Evolutionary conservation across 768 basidiomycete genomes (phyloP), one percentile per base, ranked within the genome.

Genomic region (Pisolithus microcarpus): DNA sequence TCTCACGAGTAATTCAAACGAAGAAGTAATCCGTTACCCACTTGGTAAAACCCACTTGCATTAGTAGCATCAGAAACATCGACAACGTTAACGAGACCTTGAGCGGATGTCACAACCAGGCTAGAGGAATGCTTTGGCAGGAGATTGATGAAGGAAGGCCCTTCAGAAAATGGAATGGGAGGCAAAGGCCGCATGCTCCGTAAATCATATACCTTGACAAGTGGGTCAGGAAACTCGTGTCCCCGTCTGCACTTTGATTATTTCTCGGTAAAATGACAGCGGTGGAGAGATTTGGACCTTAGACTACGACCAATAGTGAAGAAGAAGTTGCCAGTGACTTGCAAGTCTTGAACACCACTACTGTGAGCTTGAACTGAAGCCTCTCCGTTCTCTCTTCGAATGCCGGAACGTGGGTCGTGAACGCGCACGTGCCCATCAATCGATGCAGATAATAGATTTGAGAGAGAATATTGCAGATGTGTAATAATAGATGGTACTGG

Each of bases 141-240:
- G 24, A 87, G 64, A 44, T 86, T 82, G 55, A 94, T 85, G 65
- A 94, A 93, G 1, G 88, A 80, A 1, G 95, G 93, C 0, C 87
- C 87, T 10, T 84, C 79, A 5, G 91, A 81, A 65, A 96, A 97
- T 1, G 90, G 82, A 28, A 97, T 77, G 0, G 95, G 91, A 3
- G 91, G 78, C 2, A 97, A 75, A 0, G 91, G 76, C 38, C 81
- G 78, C 74, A 97, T 80, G 21, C 78, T 89, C 28, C 95, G 85
- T 28, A 91, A 60, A 65, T 99, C 95, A 59, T 87, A 96, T 11
- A 97, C 76, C 69, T 95, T 96, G 56, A 99, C 91, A 31, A 93
- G 74, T 3, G 92, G 90, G 64, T 97, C 95, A 0, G 90, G 87
- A 49, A 86, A 79, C 5, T 94, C 91, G 43, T 87, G 84, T 7